Conservation (phyloP, 2,329 filamentous ascomycete genomes). For the Juglanconis juglandina region DNA sequence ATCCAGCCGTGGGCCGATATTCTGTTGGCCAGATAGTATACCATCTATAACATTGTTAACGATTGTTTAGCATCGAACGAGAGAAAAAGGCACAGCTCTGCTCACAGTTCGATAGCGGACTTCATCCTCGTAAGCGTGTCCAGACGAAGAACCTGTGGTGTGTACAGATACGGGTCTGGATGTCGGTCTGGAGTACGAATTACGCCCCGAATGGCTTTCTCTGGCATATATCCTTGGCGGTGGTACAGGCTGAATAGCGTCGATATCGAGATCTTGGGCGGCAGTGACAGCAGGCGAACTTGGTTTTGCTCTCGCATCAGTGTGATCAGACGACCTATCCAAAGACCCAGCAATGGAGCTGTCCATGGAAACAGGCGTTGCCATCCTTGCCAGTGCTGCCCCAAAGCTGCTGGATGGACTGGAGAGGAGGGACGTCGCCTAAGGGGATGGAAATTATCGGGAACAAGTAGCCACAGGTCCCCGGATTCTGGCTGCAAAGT, state of each 20-base stretch:
- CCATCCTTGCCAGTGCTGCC: neutral
- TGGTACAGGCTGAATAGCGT: neutral
- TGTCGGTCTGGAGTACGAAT: neutral
- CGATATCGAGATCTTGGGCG: neutral
- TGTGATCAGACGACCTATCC: neutral
- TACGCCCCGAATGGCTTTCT: neutral
- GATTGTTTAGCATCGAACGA: neutral
- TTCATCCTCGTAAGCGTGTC: constrained; percentile 25
- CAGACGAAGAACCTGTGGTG: constrained; percentile 11
- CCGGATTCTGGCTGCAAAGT: too few species aligned
- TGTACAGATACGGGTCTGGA: constrained; percentile 12
- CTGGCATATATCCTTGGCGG: neutral
- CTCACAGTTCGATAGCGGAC: constrained; percentile 31
- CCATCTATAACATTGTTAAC: constrained; percentile 25
- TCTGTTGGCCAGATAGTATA: constrained; percentile 28
- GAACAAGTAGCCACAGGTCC: neutral
- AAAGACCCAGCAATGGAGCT: neutral
- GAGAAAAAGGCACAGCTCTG: neutral
- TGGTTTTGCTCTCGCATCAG: neutral
- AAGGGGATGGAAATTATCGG: neutral
- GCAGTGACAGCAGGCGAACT: neutral
- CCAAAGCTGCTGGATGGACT: neutral
- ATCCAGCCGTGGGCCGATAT: constrained; percentile 30
- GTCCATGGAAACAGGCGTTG: neutral
- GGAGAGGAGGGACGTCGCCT: neutral